phyloP scores from a whole-genome alignment of 768 basidiomycete species.

The Leccinum variicolor region DNA sequence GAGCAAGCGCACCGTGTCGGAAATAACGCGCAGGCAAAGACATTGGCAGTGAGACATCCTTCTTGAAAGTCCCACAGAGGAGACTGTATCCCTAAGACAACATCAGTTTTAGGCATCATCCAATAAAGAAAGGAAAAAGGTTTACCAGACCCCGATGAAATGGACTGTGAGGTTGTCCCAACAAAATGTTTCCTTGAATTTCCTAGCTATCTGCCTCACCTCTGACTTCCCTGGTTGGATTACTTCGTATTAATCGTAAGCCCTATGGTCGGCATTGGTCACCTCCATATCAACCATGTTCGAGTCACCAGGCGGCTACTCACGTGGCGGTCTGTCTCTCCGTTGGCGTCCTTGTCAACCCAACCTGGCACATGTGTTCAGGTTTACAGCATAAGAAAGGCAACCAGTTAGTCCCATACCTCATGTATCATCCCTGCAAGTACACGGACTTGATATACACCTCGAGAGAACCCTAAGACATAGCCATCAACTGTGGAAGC shows the following conservation, averaged over 20 bases:
- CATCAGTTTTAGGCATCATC: not conserved
- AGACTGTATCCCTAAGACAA: conserved; percentile 51
- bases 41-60: conserved; percentile 45
- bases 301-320: not conserved
- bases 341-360: not conserved
- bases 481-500: not conserved
- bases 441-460: not conserved
- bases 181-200: not conserved
- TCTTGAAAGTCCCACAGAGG: conserved; percentile 52
- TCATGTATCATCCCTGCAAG: conserved; percentile 1
- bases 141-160: conserved; percentile 47
- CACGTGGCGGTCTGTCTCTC: not conserved
- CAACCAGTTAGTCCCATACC: not conserved
- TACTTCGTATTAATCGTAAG: not conserved
- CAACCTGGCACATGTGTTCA: not conserved
- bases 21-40: conserved; percentile 40
- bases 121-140: conserved; percentile 8
- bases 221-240: not conserved
- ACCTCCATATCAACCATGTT: not conserved
- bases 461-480: not conserved
- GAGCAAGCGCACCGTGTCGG: not conserved
- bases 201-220: not conserved
- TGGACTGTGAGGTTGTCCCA: not conserved
- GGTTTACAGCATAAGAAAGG: not conserved
- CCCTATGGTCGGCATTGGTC: not conserved